Conservation (phyloP, 2,329 filamentous ascomycete species). For the Colletotrichum magnum region DNA sequence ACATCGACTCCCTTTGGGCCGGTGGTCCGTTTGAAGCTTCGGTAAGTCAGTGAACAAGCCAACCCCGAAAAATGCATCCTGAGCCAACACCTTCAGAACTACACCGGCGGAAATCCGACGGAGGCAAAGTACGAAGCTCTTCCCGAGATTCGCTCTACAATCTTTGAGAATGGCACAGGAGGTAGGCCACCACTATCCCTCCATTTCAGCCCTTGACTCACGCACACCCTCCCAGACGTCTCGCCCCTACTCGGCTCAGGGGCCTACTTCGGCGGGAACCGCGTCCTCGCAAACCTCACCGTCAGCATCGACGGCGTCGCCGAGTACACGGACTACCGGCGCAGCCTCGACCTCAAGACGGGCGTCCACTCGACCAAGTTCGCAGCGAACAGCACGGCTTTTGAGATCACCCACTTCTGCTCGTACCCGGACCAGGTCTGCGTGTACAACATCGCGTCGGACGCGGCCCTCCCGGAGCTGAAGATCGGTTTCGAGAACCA, state of each 20-base stretch:
- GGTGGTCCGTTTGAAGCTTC: slow-evolving; percentile 62
- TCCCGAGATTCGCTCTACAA: slow-evolving; percentile 58
- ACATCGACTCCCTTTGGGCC: slow-evolving; percentile 65
- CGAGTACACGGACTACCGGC: slow-evolving; percentile 52
- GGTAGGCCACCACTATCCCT: slow-evolving; percentile 45
- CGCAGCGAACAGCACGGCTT: slow-evolving; percentile 51
- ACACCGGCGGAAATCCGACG: slow-evolving; percentile 62
- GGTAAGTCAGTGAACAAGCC: slow-evolving; percentile 44
- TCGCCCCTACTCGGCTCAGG: slow-evolving; percentile 55
- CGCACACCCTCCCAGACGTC: slow-evolving; percentile 46
- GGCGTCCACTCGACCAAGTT: slow-evolving; percentile 56
- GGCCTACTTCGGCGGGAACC: slow-evolving; percentile 60
- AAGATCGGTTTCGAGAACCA: slow-evolving; percentile 59
- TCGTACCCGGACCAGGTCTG: slow-evolving; percentile 57
- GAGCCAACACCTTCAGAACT: slow-evolving; percentile 47
- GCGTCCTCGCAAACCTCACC: slow-evolving; percentile 62
- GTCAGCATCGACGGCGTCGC: slow-evolving; percentile 52
- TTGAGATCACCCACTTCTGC: slow-evolving; percentile 50
- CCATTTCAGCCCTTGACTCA: not conserved
- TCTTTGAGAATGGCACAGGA: slow-evolving; percentile 65
- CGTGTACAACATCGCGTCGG: slow-evolving; percentile 45
- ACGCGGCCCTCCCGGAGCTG: slow-evolving; percentile 54
- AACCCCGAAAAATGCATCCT: not conserved
- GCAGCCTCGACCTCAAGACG: slow-evolving; percentile 58
- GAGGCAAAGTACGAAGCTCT: slow-evolving; percentile 52